These are phyloP conservation scores for Pelargonium citronellum DNA, from an alignment of 441 rosid genomes.

Conservation along the genomic window DNA sequence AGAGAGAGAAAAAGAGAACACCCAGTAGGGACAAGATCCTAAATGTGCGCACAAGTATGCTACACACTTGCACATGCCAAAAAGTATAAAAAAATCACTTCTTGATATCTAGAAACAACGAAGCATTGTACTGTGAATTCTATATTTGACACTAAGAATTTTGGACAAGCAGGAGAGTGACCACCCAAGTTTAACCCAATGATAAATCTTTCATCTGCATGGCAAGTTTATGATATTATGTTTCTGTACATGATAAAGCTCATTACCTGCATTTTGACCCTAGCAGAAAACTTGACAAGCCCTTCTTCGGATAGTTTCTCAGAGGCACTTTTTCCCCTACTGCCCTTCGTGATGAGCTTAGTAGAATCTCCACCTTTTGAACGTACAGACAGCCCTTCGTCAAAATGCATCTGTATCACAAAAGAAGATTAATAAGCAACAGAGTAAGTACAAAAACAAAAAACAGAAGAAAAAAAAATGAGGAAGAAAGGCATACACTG, in stretches of 20 bases:
- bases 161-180: no score
- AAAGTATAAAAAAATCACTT: no score
- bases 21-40: no score
- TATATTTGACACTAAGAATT: no score
- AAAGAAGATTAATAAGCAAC: slow-evolving; percentile 24
- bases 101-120: no score
- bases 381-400: slow-evolving; percentile 86
- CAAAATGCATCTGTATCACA: slow-evolving; percentile 75
- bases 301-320: slow-evolving; percentile 87
- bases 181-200: no score
- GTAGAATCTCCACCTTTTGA: slow-evolving; percentile 73
- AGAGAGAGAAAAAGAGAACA: no score
- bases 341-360: slow-evolving; percentile 69
- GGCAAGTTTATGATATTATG: not conserved
- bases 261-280: slow-evolving; percentile 79
- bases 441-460: not conserved
- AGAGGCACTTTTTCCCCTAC: slow-evolving; percentile 67
- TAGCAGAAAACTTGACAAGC: slow-evolving; percentile 75
- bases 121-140: no score
- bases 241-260: slow-evolving; percentile 7
- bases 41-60: no score
- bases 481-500: not conserved
- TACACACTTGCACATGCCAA: no score
- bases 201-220: not conserved
- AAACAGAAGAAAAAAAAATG: not conserved